These are phyloP conservation scores for Basipetospora chlamydospora DNA, from an alignment of 2,329 filamentous ascomycete species.

Conservation along the genomic window DNA sequence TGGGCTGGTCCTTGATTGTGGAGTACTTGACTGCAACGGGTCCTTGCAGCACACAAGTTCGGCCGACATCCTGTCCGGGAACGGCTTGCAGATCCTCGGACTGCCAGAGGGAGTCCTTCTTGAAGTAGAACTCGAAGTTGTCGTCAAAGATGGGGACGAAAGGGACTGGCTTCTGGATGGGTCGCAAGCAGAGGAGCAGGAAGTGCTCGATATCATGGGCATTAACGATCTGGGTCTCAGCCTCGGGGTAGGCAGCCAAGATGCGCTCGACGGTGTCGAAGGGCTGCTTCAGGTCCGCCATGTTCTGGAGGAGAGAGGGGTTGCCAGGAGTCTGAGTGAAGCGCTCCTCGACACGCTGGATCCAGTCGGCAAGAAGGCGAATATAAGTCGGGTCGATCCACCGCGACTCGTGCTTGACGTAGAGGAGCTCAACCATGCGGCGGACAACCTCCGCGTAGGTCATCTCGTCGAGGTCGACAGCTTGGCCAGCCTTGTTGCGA, in stretches of 20 bases:
- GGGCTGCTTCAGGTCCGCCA: constrained; percentile 73
- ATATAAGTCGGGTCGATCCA: constrained; percentile 84
- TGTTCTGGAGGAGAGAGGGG: constrained; percentile 76
- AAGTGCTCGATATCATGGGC: constrained; percentile 98
- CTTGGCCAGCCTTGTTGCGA: constrained; percentile 62
- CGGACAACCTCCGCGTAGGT: constrained; percentile 80
- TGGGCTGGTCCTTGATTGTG: constrained; percentile 77
- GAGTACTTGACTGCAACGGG: constrained; percentile 87
- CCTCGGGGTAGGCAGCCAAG: constrained; percentile 69
- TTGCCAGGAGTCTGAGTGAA: constrained; percentile 63
- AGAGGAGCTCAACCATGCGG: constrained; percentile 80
- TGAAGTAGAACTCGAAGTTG: constrained; percentile 99
- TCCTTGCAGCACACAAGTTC: constrained; percentile 92
- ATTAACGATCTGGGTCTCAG: constrained; percentile 84
- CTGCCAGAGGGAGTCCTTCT: constrained; percentile 99
- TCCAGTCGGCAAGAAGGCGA: constrained; percentile 82
- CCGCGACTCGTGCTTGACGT: constrained; percentile 75
- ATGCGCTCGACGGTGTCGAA: constrained; percentile 67
- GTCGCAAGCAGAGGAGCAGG: constrained; percentile 78
- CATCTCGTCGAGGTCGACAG: constrained; percentile 88
- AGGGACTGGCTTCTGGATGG: constrained; percentile 87
- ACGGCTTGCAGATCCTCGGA: constrained; percentile 95
- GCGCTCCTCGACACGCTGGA: constrained; percentile 90
- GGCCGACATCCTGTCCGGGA: constrained; percentile 86
- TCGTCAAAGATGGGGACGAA: constrained; percentile 94